A percentile compares a stretch with the other conserved stretches of the same genome.
Evolutionary conservation across 2,329 filamentous ascomycete genomes (phyloP).

Genomic region (Alternaria gaisen): DNA sequence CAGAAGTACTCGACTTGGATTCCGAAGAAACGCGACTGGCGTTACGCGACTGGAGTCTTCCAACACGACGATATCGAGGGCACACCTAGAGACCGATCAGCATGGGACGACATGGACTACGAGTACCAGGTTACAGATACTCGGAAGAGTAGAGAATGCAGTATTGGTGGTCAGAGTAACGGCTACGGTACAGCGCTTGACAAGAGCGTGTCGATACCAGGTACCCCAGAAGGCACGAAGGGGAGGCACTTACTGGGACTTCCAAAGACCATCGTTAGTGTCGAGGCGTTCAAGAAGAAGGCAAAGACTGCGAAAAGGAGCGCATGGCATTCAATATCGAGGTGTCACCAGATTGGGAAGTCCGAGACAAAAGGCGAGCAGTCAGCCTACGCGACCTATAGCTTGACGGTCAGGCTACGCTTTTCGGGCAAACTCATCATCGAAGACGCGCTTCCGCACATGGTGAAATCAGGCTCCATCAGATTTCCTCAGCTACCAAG

Average conservation of each 20-base stretch:
- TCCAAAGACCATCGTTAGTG: neutral
- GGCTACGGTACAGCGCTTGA: neutral
- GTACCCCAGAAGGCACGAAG: neutral
- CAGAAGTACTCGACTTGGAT: conserved; percentile 25
- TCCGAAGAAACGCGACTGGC: conserved; percentile 28
- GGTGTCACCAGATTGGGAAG: neutral
- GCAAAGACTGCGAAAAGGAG: neutral
- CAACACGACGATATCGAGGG: conserved; percentile 24
- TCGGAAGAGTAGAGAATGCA: neutral
- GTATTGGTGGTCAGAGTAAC: neutral
- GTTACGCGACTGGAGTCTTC: conserved; percentile 22
- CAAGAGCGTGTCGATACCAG: neutral
- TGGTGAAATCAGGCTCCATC: neutral
- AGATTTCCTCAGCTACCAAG: neutral
- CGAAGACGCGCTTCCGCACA: conserved; percentile 2
- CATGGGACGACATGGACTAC: conserved; percentile 27
- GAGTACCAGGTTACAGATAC: conserved; percentile 6
- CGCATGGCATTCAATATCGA: conserved; percentile 12
- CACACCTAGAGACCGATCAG: conserved; percentile 14
- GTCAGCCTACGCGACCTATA: conserved; percentile 4
- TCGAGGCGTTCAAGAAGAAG: neutral
- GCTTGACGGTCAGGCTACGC: conserved; percentile 18
- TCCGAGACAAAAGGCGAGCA: neutral
- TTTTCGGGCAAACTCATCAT: conserved; percentile 20
- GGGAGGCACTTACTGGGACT: neutral